phyloP scores from a whole-genome alignment of 164 flowering plant species.

The Buxus sempervirens region DNA sequence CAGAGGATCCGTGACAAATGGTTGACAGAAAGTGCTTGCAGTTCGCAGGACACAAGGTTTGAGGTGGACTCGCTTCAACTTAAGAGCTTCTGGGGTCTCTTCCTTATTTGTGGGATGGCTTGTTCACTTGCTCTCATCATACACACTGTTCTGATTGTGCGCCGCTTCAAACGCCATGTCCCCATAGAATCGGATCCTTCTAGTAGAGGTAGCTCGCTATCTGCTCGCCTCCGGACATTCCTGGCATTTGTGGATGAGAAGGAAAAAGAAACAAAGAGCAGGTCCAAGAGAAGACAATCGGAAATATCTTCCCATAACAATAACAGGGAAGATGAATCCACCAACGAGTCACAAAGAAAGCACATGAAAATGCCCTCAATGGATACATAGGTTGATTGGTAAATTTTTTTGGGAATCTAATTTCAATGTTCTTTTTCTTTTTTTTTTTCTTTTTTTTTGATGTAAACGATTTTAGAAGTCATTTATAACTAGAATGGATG shows the following conservation, averaged over 20 bases:
- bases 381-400: no score
- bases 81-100: constrained; percentile 36
- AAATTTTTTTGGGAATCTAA: no score
- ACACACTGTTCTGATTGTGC: constrained; percentile 6
- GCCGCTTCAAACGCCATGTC: constrained; percentile 5
- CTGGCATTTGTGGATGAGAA: constrained; percentile 29
- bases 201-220: neutral
- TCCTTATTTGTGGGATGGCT: constrained; percentile 22
- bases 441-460: no score
- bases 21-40: constrained; percentile 24
- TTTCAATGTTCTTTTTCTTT: no score
- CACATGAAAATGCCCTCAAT: neutral
- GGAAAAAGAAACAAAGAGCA: constrained; percentile 14
- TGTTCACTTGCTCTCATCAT: constrained; percentile 22
- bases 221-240: constrained; percentile 20
- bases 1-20: constrained; percentile 30
- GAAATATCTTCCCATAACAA: neutral
- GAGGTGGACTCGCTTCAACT: constrained; percentile 18
- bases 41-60: constrained; percentile 15
- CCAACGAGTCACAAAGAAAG: neutral
- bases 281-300: constrained; percentile 17
- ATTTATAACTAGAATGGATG: no score
- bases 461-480: no score
- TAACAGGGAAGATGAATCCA: neutral
- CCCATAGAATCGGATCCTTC: neutral